Evolutionary conservation across 176 grass and related monocot genomes (phyloP).

Genomic region (Areca catechu): DNA sequence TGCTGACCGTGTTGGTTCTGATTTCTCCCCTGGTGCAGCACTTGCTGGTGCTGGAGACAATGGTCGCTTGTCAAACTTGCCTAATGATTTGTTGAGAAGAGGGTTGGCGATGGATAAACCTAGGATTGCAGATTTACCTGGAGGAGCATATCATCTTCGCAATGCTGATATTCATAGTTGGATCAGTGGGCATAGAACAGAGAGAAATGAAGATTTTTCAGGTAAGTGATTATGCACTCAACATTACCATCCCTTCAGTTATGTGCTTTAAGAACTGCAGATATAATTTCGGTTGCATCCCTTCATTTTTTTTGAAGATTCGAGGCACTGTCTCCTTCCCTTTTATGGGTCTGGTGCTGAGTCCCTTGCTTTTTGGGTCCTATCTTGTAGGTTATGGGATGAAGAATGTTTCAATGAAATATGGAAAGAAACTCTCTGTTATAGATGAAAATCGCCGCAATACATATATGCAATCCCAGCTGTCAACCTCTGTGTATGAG

Average conservation of each 20-base stretch:
- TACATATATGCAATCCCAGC: conserved; percentile 53
- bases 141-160: conserved; percentile 44
- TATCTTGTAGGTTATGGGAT: conserved; percentile 37
- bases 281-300: no score
- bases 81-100: conserved; percentile 39
- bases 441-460: conserved; percentile 69
- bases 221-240: conserved; percentile 19
- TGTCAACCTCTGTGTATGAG: conserved; percentile 39
- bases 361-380: neutral
- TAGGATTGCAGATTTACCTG: conserved; percentile 29
- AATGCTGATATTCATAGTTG: conserved; percentile 39
- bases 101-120: conserved; percentile 22
- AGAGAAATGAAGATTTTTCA: conserved; percentile 59
- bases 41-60: conserved; percentile 44
- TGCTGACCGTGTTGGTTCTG: conserved; percentile 36
- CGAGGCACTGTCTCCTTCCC: no score
- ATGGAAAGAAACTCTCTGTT: conserved; percentile 40
- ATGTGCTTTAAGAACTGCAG: no score
- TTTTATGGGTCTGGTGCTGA: neutral
- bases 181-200: conserved; percentile 32
- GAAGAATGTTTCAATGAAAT: conserved; percentile 35
- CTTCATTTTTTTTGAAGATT: no score
- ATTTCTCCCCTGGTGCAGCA: conserved; percentile 35
- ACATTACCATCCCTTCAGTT: no score
- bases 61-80: conserved; percentile 20